Base-by-base conservation (phyloP, 2,329 filamentous ascomycete species). In the Monosporascus sp. region DNA sequence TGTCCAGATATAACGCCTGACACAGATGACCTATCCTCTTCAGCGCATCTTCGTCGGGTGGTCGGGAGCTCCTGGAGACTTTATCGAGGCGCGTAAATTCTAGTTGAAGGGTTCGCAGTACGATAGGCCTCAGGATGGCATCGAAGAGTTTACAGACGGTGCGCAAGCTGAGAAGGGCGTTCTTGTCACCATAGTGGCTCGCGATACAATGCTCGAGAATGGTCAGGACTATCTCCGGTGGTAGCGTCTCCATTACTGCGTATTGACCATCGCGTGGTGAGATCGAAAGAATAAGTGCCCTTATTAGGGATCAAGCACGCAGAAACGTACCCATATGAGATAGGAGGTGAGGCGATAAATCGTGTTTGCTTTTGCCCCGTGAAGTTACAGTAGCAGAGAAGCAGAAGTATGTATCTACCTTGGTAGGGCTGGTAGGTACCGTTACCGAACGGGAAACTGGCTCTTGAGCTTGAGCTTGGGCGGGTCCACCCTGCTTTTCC, bases 101-200 rank as follows among this genome's bases (percentile, higher is more conserved):
- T 18, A 82, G 63, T 50, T 74, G 74, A 14, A 81, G 65, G 1
- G 76, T 80, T 31, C 70, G 70, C 55, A 77, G 76, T 25, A 68
- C 70, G 50, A 68, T 72, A 0, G 75, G 74, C 56, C 73, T 76
- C 38, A 81, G 66, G 37, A 74, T 64, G 24, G 68, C 64, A 59
- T 81, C 70, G 55, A 81, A 82, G 15, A 71, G 64, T 45, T 72
- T 72, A 62, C 77, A 80, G 31, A 80, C 77, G 20, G 76, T 70
- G 14, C 79, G 75, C 37, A 80, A 66, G 18, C 61, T 58, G 3
- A 80, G 65, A 15, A 79, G 63, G 1, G 58, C 52, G 47, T 79
- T 78, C 67, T 80, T 79, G 52, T 73, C 65, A 9, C 67, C 67
- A 20, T 66, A 61, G 50, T 61, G 64, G 31, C 65, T 62, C n/a